phyloP scores from a whole-genome alignment of 306 rosid genomes.

The Castanea crenata region DNA sequence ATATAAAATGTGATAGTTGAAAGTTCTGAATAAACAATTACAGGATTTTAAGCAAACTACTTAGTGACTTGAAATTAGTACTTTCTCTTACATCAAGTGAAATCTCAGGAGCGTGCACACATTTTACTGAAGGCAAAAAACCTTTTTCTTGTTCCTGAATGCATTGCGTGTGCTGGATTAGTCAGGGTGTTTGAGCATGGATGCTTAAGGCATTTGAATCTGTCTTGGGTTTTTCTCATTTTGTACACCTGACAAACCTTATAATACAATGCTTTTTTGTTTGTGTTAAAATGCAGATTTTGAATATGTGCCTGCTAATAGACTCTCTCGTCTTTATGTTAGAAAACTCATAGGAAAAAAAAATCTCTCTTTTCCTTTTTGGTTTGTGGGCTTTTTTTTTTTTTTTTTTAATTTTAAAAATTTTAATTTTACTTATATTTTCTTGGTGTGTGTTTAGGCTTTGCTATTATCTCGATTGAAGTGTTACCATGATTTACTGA shows the following conservation, averaged over 20 bases:
- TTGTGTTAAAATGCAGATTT: not conserved
- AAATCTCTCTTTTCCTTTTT: not conserved
- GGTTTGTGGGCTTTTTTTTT: not conserved
- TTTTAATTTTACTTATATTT: not conserved
- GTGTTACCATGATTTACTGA: constrained; percentile 5
- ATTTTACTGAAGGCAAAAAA: not conserved
- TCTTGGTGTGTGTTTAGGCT: not conserved
- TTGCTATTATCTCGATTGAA: not conserved
- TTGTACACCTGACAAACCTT: not conserved
- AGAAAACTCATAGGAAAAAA: no score
- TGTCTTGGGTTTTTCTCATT: not conserved
- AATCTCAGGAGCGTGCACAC: not conserved
- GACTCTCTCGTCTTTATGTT: not conserved
- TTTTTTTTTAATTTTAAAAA: not conserved
- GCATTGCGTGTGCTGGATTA: not conserved
- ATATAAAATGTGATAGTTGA: not conserved
- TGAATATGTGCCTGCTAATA: not conserved
- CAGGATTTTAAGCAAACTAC: not conserved
- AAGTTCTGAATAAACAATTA: not conserved
- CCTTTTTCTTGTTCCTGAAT: not conserved
- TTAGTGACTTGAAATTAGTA: not conserved
- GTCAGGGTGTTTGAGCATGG: not conserved
- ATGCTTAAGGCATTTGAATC: not conserved
- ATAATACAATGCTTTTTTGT: not conserved
- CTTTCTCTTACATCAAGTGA: not conserved